phyloP scores from a whole-genome alignment of 2,329 filamentous ascomycete species.

The Colletotrichum sidae region DNA sequence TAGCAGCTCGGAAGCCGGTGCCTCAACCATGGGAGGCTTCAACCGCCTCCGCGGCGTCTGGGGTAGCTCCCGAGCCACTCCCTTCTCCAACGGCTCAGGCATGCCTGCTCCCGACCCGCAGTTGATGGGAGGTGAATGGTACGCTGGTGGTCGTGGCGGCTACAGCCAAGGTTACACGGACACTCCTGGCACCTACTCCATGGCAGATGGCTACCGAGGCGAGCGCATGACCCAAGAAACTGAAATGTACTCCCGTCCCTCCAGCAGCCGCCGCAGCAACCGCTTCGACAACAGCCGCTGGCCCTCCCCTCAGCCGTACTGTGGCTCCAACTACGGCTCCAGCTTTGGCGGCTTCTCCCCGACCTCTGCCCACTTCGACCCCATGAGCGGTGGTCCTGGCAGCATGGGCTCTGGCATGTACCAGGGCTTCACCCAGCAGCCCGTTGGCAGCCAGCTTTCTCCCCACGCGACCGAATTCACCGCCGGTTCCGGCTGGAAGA shows the following conservation, averaged over 20 bases:
- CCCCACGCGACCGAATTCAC: constrained; percentile 82
- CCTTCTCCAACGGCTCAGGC: constrained; percentile 43
- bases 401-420: constrained; percentile 57
- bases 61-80: constrained; percentile 60
- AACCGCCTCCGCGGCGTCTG: constrained; percentile 68
- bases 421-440: constrained; percentile 64
- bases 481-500: constrained; percentile 66
- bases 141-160: constrained; percentile 54
- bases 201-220: constrained; percentile 55
- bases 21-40: constrained; percentile 64
- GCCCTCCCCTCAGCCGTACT: constrained; percentile 48
- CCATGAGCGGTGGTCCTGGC: constrained; percentile 45
- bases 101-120: constrained; percentile 50
- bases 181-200: constrained; percentile 47
- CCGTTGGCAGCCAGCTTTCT: constrained; percentile 74
- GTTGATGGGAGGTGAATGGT: constrained; percentile 54
- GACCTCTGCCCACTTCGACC: constrained; percentile 22
- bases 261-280: constrained; percentile 55
- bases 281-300: constrained; percentile 59
- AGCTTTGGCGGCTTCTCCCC: constrained; percentile 42
- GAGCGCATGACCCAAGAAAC: constrained; percentile 62
- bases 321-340: constrained; percentile 47
- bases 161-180: constrained; percentile 56
- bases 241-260: constrained; percentile 59
- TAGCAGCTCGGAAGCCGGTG: constrained; percentile 66